Conservation (phyloP, 495 filamentous ascomycete genomes). For the Rhypophila decipiens region DNA sequence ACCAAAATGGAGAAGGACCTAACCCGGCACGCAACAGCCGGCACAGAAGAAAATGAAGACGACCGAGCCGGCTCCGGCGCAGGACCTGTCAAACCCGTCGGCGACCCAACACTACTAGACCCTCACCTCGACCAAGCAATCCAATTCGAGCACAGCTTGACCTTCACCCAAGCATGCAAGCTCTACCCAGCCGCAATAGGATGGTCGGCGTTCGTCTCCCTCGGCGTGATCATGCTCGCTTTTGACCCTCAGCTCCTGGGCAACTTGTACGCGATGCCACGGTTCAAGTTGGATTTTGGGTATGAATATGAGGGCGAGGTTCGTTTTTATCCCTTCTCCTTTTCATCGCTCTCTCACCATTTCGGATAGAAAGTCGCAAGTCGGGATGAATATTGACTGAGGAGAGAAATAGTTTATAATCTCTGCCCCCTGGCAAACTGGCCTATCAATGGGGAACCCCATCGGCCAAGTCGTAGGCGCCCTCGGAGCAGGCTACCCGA, state of each 20-base stretch:
- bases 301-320: slow-evolving; percentile 27
- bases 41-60: slow-evolving; percentile 14
- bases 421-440: slow-evolving; percentile 41
- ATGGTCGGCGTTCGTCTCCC: slow-evolving; percentile 37
- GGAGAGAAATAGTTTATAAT: slow-evolving; percentile 17
- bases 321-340: slow-evolving; percentile 6
- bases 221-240: slow-evolving; percentile 41
- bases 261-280: slow-evolving; percentile 39
- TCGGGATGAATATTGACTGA: too few relatives aligned
- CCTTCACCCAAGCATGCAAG: slow-evolving; percentile 27
- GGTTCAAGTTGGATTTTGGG: slow-evolving; percentile 40
- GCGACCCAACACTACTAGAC: too few relatives aligned
- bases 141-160: slow-evolving; percentile 25
- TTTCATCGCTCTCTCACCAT: too few relatives aligned
- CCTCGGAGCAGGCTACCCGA: slow-evolving; percentile 38
- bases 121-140: slow-evolving; percentile 26
- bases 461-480: slow-evolving; percentile 43
- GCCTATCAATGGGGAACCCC: slow-evolving; percentile 38
- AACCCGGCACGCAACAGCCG: background rate
- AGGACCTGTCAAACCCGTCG: too few relatives aligned
- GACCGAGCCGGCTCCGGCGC: slow-evolving; percentile 1
- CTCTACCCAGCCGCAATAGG: slow-evolving; percentile 36
- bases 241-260: slow-evolving; percentile 39
- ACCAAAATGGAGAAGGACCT: slow-evolving; percentile 7
- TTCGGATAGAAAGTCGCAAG: background rate